These are phyloP conservation scores for Tripterygium wilfordii DNA, from an alignment of 177 flowering plant genomes.

Conservation along the genomic window DNA sequence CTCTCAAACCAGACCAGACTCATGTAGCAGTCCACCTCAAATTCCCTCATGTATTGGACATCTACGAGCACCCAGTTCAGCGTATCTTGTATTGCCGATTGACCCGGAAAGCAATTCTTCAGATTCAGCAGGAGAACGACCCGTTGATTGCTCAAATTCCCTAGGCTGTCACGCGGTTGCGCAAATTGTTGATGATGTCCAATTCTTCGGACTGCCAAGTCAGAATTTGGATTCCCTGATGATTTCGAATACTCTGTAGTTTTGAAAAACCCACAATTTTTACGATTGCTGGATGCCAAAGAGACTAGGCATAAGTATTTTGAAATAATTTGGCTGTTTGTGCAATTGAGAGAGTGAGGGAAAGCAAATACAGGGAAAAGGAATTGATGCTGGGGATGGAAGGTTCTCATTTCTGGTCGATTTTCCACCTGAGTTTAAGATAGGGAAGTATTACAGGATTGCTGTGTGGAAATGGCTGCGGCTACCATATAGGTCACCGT, in stretches of 20 bases:
- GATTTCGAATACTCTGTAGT: constrained; percentile 72
- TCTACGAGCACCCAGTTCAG: constrained; percentile 83
- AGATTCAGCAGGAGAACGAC: constrained; percentile 52
- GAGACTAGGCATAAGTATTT: constrained; percentile 66
- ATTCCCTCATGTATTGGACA: constrained; percentile 69
- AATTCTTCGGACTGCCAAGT: constrained; percentile 59
- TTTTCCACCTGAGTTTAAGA: constrained; percentile 83
- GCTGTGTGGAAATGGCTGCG: constrained; percentile 92
- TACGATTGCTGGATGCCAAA: constrained; percentile 55
- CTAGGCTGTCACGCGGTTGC: constrained; percentile 48
- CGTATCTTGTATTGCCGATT: constrained; percentile 65
- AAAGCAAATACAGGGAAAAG: constrained; percentile 71
- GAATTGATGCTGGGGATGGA: constrained; percentile 58
- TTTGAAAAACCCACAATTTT: constrained; percentile 50
- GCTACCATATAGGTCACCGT: constrained; percentile 84
- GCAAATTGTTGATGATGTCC: constrained; percentile 66
- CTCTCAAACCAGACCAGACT: constrained; percentile 53
- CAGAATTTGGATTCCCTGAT: constrained; percentile 75
- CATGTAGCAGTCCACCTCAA: constrained; percentile 67
- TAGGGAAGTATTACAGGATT: constrained; percentile 64
- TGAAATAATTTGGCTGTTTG: constrained; percentile 50
- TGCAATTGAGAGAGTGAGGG: constrained; percentile 64
- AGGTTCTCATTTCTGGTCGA: constrained; percentile 70
- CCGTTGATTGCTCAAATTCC: constrained; percentile 63
- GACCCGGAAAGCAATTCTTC: constrained; percentile 42